These are phyloP conservation scores for Hibiscus trionum DNA, from an alignment of 345 rosid species.

Conservation along the genomic window DNA sequence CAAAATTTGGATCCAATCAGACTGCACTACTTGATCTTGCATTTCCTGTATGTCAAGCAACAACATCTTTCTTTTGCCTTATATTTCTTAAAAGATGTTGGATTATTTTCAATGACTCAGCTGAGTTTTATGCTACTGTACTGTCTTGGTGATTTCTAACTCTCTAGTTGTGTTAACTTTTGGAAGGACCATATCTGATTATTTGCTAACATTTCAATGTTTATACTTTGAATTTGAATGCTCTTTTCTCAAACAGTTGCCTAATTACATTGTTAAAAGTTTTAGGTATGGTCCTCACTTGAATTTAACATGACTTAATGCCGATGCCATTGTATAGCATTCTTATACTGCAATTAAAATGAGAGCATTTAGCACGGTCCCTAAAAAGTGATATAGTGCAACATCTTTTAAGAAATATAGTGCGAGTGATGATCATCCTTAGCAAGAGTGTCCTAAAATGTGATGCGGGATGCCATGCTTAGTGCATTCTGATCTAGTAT, in stretches of 20 bases:
- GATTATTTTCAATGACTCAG: background rate
- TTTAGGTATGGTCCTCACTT: background rate
- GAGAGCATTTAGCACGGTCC: no score
- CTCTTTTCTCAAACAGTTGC: background rate
- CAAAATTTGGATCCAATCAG: constrained; percentile 91
- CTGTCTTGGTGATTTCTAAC: background rate
- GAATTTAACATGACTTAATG: background rate
- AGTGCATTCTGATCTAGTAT: background rate
- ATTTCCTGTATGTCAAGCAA: constrained; percentile 56
- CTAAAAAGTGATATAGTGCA: no score
- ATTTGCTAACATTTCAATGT: background rate
- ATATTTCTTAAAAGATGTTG: background rate
- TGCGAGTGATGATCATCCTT: no score
- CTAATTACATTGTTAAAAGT: background rate
- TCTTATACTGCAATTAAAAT: no score
- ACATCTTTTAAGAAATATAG: no score
- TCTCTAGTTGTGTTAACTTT: background rate
- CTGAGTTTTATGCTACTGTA: background rate
- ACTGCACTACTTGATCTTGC: constrained; percentile 89
- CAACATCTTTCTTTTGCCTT: background rate
- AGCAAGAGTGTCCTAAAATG: background rate
- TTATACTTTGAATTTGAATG: background rate
- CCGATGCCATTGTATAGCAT: background rate
- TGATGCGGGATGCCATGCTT: background rate
- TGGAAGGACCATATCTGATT: background rate